These are phyloP conservation scores for Cyamopsis tetragonoloba DNA, from an alignment of 306 rosid species.

Conservation along the genomic window DNA sequence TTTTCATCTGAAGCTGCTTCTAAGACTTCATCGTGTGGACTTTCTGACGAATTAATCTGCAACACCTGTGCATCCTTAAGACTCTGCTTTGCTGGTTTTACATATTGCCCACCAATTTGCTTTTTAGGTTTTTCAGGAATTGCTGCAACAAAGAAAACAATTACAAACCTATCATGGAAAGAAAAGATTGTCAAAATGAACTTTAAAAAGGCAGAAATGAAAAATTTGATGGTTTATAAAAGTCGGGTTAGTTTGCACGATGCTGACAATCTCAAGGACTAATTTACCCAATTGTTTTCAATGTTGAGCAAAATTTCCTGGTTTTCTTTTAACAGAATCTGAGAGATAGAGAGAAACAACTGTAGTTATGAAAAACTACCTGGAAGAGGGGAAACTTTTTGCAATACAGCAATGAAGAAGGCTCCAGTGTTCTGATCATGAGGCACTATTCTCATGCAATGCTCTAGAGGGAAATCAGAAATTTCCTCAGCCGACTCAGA, in stretches of 20 bases:
- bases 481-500: constrained; percentile 50
- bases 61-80: constrained; percentile 37
- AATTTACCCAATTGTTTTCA: neutral
- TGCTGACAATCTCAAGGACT: too few relatives aligned
- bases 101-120: constrained; percentile 18
- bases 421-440: constrained; percentile 99
- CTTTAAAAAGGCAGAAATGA: neutral
- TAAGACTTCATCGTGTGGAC: constrained; percentile 32
- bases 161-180: constrained; percentile 19
- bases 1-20: constrained; percentile 51
- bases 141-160: constrained; percentile 35
- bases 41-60: constrained; percentile 39
- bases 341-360: neutral
- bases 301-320: neutral
- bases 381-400: constrained; percentile 71
- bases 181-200: constrained; percentile 5
- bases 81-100: constrained; percentile 30
- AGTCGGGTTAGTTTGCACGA: too few relatives aligned
- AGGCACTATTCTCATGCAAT: constrained; percentile 84
- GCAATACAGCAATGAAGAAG: constrained; percentile 89
- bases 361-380: constrained; percentile 41
- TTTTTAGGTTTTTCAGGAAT: constrained; percentile 40
- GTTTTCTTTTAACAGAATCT: neutral
- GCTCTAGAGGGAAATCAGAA: constrained; percentile 74
- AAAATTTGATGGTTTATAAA: too few relatives aligned